phyloP scores from a whole-genome alignment of 805 yeast genomes.

The Lachancea lanzarotensis region DNA sequence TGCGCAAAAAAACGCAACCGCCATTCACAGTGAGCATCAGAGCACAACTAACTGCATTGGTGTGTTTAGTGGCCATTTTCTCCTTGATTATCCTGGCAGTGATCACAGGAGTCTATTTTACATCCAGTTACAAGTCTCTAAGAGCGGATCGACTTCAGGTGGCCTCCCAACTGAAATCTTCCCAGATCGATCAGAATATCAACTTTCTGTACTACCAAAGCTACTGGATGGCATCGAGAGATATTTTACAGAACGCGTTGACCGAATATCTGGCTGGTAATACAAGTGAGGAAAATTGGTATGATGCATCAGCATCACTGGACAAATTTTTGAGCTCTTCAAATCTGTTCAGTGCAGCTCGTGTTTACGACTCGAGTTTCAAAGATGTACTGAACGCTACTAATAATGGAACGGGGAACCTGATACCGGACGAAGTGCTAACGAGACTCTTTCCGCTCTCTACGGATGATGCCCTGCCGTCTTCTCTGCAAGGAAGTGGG shows the following conservation, averaged over 20 bases:
- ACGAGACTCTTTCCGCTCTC: conserved; percentile 46
- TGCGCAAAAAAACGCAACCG: conserved; percentile 8
- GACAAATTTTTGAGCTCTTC: conserved; percentile 62
- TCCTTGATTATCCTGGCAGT: conserved; percentile 68
- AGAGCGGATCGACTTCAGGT: conserved; percentile 68
- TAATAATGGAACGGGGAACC: conserved; percentile 36
- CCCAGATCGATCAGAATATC: conserved; percentile 68
- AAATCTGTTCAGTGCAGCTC: conserved; percentile 54
- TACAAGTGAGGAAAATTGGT: conserved; percentile 44
- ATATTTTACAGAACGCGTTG: conserved; percentile 53
- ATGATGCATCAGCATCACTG: conserved; percentile 40
- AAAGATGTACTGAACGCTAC: conserved; percentile 40
- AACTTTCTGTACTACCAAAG: conserved; percentile 61
- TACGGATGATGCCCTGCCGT: conserved; percentile 40
- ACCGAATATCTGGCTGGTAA: conserved; percentile 68
- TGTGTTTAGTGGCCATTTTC: conserved; percentile 59
- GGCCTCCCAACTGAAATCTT: conserved; percentile 73
- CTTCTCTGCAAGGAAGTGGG: conserved; percentile 40
- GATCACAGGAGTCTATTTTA: conserved; percentile 70
- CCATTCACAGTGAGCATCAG: conserved; percentile 57
- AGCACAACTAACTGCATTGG: conserved; percentile 68
- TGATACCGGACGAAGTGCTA: conserved; percentile 29
- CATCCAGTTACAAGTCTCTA: conserved; percentile 50
- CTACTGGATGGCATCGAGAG: conserved; percentile 55
- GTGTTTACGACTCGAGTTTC: conserved; percentile 58